Base-by-base conservation (phyloP, 352 stramenopile species). In the Globisporangium okanoganense region DNA sequence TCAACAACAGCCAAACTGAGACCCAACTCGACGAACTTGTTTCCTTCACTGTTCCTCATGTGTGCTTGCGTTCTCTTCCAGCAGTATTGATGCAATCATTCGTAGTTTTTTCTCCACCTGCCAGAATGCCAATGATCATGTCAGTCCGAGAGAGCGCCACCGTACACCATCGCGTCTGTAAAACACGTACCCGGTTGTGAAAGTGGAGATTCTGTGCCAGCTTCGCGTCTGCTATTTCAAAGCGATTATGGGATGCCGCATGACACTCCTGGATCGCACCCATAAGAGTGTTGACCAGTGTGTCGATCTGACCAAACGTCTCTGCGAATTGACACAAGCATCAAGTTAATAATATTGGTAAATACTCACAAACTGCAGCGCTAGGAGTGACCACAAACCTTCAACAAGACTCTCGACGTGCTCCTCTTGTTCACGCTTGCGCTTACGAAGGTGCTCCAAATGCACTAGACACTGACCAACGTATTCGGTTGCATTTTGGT, bases 101-200 rank as follows among this genome's bases (percentile, higher is more conserved):
- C 24, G 33, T 12, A 57, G 24, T 14, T 57, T 57, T 33, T 57
- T 57, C 51, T 57, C 51, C 51, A 57, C 29, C 51, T 57, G 51
- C 14, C 51, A 29, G 9, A n/a, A 22, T 57, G 16, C 2, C 22
- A 35, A 33, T 22, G 10, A 13, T 38, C 33, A 38, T 13, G 33
- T 38, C 10, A 38, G 33, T 38, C 8, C 33, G 4, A 2, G 8
- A 14, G 8, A 38, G 33, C n/a, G n/a, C n/a, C 10, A 38, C 3
- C 33, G 1, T 7, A 38, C 33, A 13, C 5, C 8, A 38, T 14
- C 4, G 4, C 8, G 33, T 38, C 4, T 38, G 33, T 13, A 38
- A 13, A 16, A 6, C 22, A 57, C 51, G 51, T 35, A 57, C 51
- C 12, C 51, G 51, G 33, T 57, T 45, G 35, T 57, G 51, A 16